A percentile compares a stretch with the other conserved stretches of the same genome.
Conservation (phyloP, 306 rosid species). For the Abrus precatorius region DNA sequence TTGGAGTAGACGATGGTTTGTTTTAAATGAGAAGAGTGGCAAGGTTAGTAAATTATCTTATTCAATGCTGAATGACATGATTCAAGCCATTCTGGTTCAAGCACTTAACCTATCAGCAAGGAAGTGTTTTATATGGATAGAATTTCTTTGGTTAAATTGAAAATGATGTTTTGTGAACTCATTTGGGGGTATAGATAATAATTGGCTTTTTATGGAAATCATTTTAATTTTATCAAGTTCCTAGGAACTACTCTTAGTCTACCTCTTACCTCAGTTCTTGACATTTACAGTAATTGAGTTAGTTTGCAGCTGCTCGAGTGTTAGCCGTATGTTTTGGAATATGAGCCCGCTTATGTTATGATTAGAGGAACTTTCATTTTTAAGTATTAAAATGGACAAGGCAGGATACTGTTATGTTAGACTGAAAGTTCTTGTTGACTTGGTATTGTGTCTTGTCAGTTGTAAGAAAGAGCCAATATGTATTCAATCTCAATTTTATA, state of each 20-base stretch:
- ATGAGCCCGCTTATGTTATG: not conserved
- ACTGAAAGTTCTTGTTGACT: not conserved
- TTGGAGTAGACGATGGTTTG: constrained; percentile 72
- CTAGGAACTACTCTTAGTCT: constrained; percentile 19
- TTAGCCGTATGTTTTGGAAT: not conserved
- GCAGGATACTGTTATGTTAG: not conserved
- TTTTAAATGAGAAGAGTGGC: constrained; percentile 66
- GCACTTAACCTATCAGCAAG: constrained; percentile 6
- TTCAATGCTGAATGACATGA: not conserved
- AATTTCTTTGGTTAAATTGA: constrained; percentile 17
- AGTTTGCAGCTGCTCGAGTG: constrained; percentile 13
- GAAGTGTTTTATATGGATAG: constrained; percentile 13
- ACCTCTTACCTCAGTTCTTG: constrained; percentile 18
- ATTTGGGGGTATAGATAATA: constrained; percentile 19
- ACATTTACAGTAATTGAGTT: constrained; percentile 6
- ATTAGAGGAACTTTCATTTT: constrained; percentile 5
- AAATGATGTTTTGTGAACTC: constrained; percentile 27
- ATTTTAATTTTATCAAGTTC: constrained; percentile 34
- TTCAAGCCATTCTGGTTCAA: constrained; percentile 26
- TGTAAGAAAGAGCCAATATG: not conserved
- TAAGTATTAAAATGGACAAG: not conserved
- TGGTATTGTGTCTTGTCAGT: not conserved
- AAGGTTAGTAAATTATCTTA: constrained; percentile 59
- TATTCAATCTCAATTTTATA: constrained; percentile 1
- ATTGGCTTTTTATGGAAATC: constrained; percentile 1